These are phyloP conservation scores for Scheffersomyces segobiensis DNA, from an alignment of 1,139 yeast species.

Conservation along the genomic window DNA sequence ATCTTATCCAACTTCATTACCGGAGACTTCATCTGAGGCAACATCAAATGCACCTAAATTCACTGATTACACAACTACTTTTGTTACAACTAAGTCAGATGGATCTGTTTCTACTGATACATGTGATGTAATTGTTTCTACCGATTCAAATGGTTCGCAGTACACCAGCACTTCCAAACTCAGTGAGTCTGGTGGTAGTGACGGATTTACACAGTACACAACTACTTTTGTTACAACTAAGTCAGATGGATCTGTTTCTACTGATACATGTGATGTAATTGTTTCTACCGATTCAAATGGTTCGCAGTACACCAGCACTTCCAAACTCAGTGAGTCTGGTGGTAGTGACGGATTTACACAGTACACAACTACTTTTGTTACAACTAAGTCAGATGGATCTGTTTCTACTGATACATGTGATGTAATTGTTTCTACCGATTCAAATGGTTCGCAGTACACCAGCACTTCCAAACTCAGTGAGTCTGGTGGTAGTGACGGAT, in stretches of 20 bases:
- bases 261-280: constrained; percentile 6
- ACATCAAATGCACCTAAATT: no score
- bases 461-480: constrained; percentile 9
- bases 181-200: constrained; percentile 9
- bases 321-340: constrained; percentile 5
- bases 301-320: constrained; percentile 6
- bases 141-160: constrained; percentile 10
- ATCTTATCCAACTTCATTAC: constrained; percentile 11
- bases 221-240: not conserved
- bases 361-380: constrained; percentile 5
- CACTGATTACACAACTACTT: not conserved
- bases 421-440: constrained; percentile 6
- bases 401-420: constrained; percentile 5
- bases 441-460: not conserved
- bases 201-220: no score
- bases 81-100: not conserved
- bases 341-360: constrained; percentile 2
- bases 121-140: constrained; percentile 13
- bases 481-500: not conserved
- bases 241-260: constrained; percentile 1
- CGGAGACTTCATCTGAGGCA: not conserved
- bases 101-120: constrained; percentile 6
- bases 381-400: constrained; percentile 7
- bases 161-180: constrained; percentile 6
- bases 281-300: constrained; percentile 6